Evolutionary conservation across 495 filamentous ascomycete species (phyloP).

Genomic region (Podospora comata): DNA sequence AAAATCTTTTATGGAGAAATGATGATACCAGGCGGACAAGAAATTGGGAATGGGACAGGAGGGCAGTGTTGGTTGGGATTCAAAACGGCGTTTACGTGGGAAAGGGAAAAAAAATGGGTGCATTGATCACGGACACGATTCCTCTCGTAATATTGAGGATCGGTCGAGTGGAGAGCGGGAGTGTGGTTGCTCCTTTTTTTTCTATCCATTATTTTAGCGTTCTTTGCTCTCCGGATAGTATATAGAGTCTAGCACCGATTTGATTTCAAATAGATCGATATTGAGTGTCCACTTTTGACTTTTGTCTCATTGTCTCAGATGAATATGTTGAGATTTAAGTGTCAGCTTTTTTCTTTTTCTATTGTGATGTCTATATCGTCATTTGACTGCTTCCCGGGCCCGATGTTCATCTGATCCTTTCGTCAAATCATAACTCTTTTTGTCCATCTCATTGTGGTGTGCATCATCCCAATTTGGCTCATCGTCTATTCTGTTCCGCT

Average conservation of each 20-base stretch:
- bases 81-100: conserved; percentile 18
- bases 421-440: conserved; percentile 4
- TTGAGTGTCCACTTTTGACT: not conserved
- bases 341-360: not conserved
- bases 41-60: conserved; percentile 2
- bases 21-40: not conserved
- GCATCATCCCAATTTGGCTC: not conserved
- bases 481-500: conserved; percentile 3
- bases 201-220: not conserved
- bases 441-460: conserved; percentile 11
- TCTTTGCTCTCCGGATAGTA: not conserved
- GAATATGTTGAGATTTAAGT: too few relatives aligned
- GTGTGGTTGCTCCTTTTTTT: not conserved
- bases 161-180: not conserved
- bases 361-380: not conserved
- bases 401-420: not conserved
- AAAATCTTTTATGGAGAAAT: conserved; percentile 9
- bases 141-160: conserved; percentile 14
- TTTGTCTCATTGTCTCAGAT: not conserved
- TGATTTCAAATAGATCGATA: not conserved
- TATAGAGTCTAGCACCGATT: not conserved
- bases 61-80: conserved; percentile 9
- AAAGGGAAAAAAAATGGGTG: not conserved
- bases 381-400: not conserved
- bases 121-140: not conserved